Conservation (phyloP, 2,329 filamentous ascomycete species). For the Paraphaeosphaeria minitans region DNA sequence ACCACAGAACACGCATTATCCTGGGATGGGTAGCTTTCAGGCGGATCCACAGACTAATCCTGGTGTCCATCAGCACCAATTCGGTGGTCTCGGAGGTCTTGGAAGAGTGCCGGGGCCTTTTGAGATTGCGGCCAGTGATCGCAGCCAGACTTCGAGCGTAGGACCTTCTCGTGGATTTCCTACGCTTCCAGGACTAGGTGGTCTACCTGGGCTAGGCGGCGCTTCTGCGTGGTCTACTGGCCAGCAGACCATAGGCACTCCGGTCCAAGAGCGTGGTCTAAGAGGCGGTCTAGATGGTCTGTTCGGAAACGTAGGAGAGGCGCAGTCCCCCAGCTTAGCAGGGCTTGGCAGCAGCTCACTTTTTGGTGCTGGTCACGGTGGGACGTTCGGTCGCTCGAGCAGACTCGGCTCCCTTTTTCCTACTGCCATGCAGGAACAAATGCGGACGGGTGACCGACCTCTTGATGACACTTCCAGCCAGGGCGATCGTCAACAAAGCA, state of each 20-base stretch:
- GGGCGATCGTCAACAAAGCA: conserved; percentile 47
- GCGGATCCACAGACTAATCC: conserved; percentile 49
- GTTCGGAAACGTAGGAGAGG: conserved; percentile 76
- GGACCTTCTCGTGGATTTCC: conserved; percentile 75
- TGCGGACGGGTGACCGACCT: conserved; percentile 64
- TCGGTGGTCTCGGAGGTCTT: conserved; percentile 63
- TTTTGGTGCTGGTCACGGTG: conserved; percentile 68
- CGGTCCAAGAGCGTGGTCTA: conserved; percentile 64
- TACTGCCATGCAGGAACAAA: conserved; percentile 85
- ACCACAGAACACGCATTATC: conserved; percentile 56
- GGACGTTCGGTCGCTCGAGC: conserved; percentile 75
- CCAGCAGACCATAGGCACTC: conserved; percentile 76
- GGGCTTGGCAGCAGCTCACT: conserved; percentile 67
- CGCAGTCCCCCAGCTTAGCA: conserved; percentile 75
- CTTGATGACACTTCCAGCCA: conserved; percentile 63
- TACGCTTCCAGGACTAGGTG: conserved; percentile 63
- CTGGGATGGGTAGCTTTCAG: conserved; percentile 61
- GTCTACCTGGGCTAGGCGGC: conserved; percentile 63
- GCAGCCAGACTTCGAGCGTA: conserved; percentile 90
- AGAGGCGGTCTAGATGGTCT: conserved; percentile 60
- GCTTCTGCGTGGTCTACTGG: conserved; percentile 67
- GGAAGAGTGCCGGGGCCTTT: conserved; percentile 48
- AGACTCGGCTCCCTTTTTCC: conserved; percentile 90
- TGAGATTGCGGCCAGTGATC: conserved; percentile 75
- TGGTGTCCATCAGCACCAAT: conserved; percentile 51